Conservation (phyloP, 2,329 filamentous ascomycete species). For the Calonectria pseudoreteaudii region DNA sequence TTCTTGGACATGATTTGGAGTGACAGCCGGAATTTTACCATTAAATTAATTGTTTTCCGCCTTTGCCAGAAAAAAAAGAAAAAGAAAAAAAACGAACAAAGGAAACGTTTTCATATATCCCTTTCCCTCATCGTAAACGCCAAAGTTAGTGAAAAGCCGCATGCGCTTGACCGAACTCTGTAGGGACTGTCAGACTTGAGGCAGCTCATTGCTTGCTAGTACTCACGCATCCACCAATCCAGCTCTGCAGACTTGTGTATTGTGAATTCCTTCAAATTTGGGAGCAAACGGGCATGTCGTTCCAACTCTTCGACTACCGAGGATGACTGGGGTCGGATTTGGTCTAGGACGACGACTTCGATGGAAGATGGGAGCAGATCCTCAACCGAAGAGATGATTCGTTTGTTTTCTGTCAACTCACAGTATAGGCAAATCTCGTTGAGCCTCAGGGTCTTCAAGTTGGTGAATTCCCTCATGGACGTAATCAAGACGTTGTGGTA, state of each 20-base stretch:
- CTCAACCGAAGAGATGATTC: neutral
- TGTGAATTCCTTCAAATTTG: neutral
- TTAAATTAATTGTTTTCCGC: neutral
- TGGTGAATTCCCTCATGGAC: neutral
- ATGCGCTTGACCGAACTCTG: neutral
- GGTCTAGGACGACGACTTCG: neutral
- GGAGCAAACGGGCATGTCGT: neutral
- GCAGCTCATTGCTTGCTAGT: neutral
- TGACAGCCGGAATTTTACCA: neutral
- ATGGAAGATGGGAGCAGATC: neutral
- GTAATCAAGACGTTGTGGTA: neutral
- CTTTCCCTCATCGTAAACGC: neutral
- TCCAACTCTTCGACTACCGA: neutral
- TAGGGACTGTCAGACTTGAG: neutral
- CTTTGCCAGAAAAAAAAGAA: neutral
- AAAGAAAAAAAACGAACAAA: too few species aligned
- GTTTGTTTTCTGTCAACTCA: neutral
- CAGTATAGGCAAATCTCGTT: neutral
- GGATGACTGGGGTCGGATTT: neutral
- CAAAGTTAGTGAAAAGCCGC: neutral
- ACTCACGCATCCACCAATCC: slow-evolving; percentile 5
- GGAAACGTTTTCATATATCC: neutral
- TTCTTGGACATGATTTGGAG: neutral
- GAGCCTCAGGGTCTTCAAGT: neutral
- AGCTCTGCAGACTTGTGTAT: neutral